Percentiles rank a stretch among this genome's conserved stretches.
Evolutionary conservation across 1,139 yeast genomes (phyloP).

Genomic region (Hansenula lynferdii): DNA sequence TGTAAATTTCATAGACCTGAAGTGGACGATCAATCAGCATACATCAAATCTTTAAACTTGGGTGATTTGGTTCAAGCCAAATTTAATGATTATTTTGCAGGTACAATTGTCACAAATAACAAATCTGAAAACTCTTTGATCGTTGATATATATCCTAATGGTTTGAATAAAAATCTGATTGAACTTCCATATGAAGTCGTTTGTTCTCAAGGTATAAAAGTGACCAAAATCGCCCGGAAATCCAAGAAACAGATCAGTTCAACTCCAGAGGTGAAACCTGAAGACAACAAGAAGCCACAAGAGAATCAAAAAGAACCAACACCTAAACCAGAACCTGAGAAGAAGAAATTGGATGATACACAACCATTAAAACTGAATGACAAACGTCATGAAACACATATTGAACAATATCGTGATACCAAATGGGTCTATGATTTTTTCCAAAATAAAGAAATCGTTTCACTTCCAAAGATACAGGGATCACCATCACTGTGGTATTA

Average conservation of each 20-base stretch:
- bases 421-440: slow-evolving; percentile 9
- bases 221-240: background rate
- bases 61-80: slow-evolving; percentile 33
- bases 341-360: background rate
- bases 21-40: background rate
- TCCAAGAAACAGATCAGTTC: background rate
- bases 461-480: background rate
- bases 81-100: slow-evolving; percentile 26
- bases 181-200: slow-evolving; percentile 11
- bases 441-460: slow-evolving; percentile 2
- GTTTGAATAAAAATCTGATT: background rate
- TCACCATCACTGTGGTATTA: slow-evolving; percentile 24
- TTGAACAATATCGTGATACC: slow-evolving; percentile 3
- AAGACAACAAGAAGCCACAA: too few relatives aligned
- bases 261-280: background rate
- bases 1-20: slow-evolving; percentile 36
- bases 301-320: too few relatives aligned
- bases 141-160: slow-evolving; percentile 29
- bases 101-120: slow-evolving; percentile 31
- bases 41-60: slow-evolving; percentile 7
- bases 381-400: slow-evolving; percentile 2
- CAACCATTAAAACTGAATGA: slow-evolving; percentile 6
- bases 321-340: background rate
- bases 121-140: slow-evolving; percentile 26
- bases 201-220: slow-evolving; percentile 7